These are phyloP conservation scores for Phyllostachys edulis DNA, from an alignment of 176 grass and related monocot species.

Conservation along the genomic window DNA sequence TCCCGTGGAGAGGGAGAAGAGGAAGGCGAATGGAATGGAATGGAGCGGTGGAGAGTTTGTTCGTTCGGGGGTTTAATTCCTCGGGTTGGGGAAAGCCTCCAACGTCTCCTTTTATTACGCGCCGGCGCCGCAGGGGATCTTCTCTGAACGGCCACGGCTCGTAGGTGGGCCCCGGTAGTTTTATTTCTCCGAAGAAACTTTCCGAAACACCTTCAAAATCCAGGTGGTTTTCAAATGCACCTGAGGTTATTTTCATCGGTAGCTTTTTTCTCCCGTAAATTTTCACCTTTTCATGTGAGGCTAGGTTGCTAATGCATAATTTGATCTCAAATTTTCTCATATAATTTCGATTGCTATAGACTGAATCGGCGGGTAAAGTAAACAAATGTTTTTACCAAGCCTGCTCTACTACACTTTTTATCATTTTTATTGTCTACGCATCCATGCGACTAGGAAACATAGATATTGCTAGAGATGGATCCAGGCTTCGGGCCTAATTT, in stretches of 20 bases:
- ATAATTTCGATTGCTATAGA: too few relatives aligned
- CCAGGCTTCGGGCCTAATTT: too few relatives aligned
- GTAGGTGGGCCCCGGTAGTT: not conserved
- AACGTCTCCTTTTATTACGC: conserved; percentile 49
- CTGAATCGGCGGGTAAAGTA: too few relatives aligned
- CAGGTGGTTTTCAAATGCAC: too few relatives aligned
- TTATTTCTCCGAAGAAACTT: not conserved
- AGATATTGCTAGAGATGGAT: too few relatives aligned
- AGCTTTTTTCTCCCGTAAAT: not conserved
- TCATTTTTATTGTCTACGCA: too few relatives aligned
- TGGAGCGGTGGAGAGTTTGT: too few relatives aligned
- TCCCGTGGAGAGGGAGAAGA: not conserved
- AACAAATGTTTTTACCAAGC: too few relatives aligned
- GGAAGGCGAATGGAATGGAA: not conserved
- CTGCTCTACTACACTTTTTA: too few relatives aligned
- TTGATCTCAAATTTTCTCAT: not conserved
- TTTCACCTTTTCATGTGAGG: not conserved
- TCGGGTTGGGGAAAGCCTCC: not conserved
- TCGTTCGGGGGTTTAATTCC: not conserved
- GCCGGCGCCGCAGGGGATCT: not conserved
- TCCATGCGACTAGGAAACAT: too few relatives aligned
- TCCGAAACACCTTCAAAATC: not conserved
- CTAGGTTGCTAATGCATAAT: not conserved
- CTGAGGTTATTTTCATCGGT: not conserved
- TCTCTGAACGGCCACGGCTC: not conserved